Base-by-base conservation (phyloP, 2,329 filamentous ascomycete species). In the Apiospora koreana region DNA sequence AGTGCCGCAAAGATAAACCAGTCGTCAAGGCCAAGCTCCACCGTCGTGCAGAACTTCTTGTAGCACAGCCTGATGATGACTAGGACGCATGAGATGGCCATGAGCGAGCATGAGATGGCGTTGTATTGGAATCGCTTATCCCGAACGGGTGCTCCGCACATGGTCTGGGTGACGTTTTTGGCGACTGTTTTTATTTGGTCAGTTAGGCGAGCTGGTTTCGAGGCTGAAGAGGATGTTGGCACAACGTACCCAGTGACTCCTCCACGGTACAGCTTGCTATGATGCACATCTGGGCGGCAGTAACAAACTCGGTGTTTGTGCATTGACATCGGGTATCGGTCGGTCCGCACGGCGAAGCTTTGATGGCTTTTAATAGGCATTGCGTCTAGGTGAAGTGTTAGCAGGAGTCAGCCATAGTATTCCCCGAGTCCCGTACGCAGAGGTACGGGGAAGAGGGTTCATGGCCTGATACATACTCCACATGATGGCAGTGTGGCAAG, bases 81-180 rank as follows among this genome's bases (percentile, higher is more conserved):
- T 23, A 72, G 45, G 23, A 69, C 16, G 48, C 43, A 65, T 8
- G 73, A 65, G 23, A 72, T 38, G 4, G 48, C 48, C 65, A 74
- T 71, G 31, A 74, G 62, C 18, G 62, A 66, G 25, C 65, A 69
- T 9, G 71, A 71, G 14, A 71, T 65, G 23, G 67, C 64, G 67
- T 71, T 72, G 68, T 73, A 74, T 65, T 67, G 23, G 58, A 45
- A 31, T 31, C 65, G 41, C 46, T 69, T 72, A 66, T 74, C 69
- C 9, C 71, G 71, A 43, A 73, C 28, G 28, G 70, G 71, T 1
- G 72, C 71, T 41, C 70, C 69, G 38, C 73, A 74, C 64, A 69
- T 43, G 7, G 73, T 74, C 38, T 72, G 71, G 6, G 73, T 74
- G 2, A 69, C 67, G 42, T 74, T 74, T 45, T 74, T 74, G 58